These are phyloP conservation scores for Metschnikowia corniflorae DNA, from an alignment of 805 yeast genomes.

Conservation along the genomic window DNA sequence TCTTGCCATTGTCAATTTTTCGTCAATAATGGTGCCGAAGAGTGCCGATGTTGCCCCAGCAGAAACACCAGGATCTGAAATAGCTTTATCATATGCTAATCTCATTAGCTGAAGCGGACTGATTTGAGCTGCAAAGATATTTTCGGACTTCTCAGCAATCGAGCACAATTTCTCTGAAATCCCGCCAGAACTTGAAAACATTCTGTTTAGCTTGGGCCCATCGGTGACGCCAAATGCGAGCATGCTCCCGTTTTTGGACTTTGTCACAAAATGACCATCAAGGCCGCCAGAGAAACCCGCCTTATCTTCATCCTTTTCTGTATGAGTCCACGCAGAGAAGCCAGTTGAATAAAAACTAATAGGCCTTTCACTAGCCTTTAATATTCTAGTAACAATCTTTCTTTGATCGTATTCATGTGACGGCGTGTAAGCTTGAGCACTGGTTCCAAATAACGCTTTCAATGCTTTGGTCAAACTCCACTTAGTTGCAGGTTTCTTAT, in stretches of 20 bases:
- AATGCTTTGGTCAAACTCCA: background rate
- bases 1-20: background rate
- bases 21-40: background rate
- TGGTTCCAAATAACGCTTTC: too few species aligned
- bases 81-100: background rate
- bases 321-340: background rate
- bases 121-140: background rate
- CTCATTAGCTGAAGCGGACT: conserved; percentile 1
- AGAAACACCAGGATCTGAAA: background rate
- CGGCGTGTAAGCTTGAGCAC: too few species aligned
- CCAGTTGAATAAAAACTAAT: too few species aligned
- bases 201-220: background rate
- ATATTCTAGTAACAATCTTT: too few species aligned
- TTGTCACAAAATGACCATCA: background rate
- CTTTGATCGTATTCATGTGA: too few species aligned
- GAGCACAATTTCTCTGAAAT: background rate
- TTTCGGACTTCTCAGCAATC: background rate
- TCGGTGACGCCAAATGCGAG: conserved; percentile 1
- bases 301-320: background rate
- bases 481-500: background rate
- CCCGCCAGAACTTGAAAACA: background rate
- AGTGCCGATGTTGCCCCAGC: conserved; percentile 1
- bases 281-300: background rate
- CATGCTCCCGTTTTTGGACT: background rate
- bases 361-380: too few species aligned